Evolutionary conservation across 192 early-diverging fungal species (phyloP), one percentile per base, ranked within the genome.

Genomic region (Backusella liffmaniae): DNA sequence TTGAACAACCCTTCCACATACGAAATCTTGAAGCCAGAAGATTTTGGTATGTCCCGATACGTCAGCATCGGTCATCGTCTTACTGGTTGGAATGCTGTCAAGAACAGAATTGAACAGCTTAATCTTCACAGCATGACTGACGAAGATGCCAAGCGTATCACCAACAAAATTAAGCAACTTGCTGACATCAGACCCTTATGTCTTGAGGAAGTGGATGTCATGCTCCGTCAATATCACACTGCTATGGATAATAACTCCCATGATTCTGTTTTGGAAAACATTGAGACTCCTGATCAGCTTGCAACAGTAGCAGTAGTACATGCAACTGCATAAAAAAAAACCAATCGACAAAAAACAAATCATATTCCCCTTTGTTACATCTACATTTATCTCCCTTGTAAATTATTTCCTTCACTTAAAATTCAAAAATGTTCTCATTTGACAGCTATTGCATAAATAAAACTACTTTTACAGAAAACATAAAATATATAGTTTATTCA

Each of bases 71-170:
- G 96, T 39, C 97, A 98, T 84, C 93, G 96, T 65, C 84, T 99
- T 72, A 99, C 97, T 6, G 96, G 97, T 8, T 99, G 97, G 96
- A 98, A 99, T 83, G 96, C 97, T 46, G 96, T 99, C 87, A 98
- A 97, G 93, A 96, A 96, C 86, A 93, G 97, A 76, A 96, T 95
- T 16, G 94, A 98, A 78, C 96, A 98, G 83, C 86, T 99, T 10
- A 90, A 90, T 4, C 84, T 99, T 56, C 15, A 30, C 6, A 84
- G 77, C 4, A 80, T 98, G 49, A 92, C 87, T 73, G 97, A 99
- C 79, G 92, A 92, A 18, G 91, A 97, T 72, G 90, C 95, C 81
- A 99, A 99, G 91, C 87, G 84, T 36, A 90, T 98, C 69, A 99
- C 97, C 1, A 86, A 87, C 76, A 93, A 97, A 83, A 98, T 99